A percentile compares a stretch with the other conserved stretches of the same genome.
Conservation (phyloP, 1,139 yeast genomes). For the Lodderomyces theae region DNA sequence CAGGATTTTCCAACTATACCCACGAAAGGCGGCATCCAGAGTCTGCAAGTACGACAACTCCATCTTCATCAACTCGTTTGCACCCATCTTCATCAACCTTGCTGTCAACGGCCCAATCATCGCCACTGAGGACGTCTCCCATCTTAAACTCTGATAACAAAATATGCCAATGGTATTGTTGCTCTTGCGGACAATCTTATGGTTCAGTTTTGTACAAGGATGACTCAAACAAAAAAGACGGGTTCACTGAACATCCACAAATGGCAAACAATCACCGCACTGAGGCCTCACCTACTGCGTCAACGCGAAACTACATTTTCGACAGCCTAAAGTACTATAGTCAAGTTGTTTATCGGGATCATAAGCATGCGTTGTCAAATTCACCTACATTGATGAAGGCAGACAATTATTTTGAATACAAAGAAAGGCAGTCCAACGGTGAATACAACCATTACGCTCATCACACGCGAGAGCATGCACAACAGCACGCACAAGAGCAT, state of each 20-base stretch:
- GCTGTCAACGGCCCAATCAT: background rate
- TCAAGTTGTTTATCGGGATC: conserved; percentile 25
- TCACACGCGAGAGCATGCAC: background rate
- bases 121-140: background rate
- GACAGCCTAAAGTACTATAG: conserved; percentile 29
- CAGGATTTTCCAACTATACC: background rate
- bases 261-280: background rate
- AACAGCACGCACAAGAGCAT: background rate
- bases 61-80: background rate
- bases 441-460: background rate
- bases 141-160: conserved; percentile 24
- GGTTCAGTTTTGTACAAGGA: conserved; percentile 39
- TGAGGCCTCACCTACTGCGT: conserved; percentile 5
- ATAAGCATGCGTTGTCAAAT: conserved; percentile 10
- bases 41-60: background rate
- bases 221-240: conserved; percentile 5
- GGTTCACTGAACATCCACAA: background rate
- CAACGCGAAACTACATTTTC: conserved; percentile 11
- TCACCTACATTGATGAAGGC: conserved; percentile 3
- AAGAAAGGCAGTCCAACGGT: background rate
- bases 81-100: conserved; percentile 1
- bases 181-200: conserved; percentile 51
- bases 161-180: conserved; percentile 54
- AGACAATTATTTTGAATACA: conserved; percentile 9
- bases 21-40: background rate